Percentiles rank a stretch among this genome's conserved stretches.
These are phyloP conservation scores for Aeschynomene evenia DNA, from an alignment of 306 rosid species.

Conservation along the genomic window DNA sequence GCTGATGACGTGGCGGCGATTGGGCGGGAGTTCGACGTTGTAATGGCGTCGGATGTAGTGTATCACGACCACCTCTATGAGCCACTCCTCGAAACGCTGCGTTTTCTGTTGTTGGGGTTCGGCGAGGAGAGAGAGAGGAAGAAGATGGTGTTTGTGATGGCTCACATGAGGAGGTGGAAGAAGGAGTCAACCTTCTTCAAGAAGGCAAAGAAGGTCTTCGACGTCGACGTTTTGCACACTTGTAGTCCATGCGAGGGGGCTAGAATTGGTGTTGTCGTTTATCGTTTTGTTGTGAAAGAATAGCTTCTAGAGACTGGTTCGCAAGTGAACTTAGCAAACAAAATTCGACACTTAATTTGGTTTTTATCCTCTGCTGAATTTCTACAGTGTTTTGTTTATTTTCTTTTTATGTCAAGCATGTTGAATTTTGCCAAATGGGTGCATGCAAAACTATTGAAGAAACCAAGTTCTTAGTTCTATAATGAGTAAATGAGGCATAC, in stretches of 20 bases:
- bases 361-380: not conserved
- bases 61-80: conserved; percentile 80
- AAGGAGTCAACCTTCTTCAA: conserved; percentile 79
- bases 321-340: not conserved
- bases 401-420: not conserved
- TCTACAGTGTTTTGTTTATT: not conserved
- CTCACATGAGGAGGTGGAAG: conserved; percentile 87
- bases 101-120: conserved; percentile 32
- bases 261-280: conserved; percentile 67
- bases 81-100: conserved; percentile 75
- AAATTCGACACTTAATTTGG: not conserved
- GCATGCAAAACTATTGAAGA: not conserved
- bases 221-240: conserved; percentile 53
- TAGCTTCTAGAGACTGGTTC: not conserved
- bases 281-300: conserved; percentile 53
- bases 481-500: conserved; percentile 44
- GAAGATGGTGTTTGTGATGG: conserved; percentile 69
- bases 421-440: not conserved
- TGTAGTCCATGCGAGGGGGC: conserved; percentile 58
- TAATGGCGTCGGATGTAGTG: conserved; percentile 85
- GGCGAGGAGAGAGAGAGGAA: conserved; percentile 6
- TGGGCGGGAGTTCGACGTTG: conserved; percentile 63
- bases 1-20: conserved; percentile 52
- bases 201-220: conserved; percentile 71
- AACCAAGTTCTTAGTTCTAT: conserved; percentile 26